phyloP scores from a whole-genome alignment of 192 early-diverging fungal genomes.

The Cladochytrium replicatum region DNA sequence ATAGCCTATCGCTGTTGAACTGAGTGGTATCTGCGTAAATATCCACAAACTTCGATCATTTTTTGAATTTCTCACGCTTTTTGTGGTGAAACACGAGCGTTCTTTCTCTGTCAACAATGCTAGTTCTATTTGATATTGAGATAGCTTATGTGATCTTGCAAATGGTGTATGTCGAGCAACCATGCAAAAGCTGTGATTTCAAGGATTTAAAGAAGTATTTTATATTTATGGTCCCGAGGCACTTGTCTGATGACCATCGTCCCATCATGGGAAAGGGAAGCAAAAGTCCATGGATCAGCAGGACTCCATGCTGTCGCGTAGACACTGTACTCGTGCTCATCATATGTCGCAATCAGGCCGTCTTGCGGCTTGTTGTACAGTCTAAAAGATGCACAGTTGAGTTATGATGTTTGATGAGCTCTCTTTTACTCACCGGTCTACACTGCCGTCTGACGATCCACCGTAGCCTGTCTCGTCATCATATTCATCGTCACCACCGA shows the following conservation, averaged over 20 bases:
- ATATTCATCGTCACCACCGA: constrained; percentile 4
- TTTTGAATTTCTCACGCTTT: no score
- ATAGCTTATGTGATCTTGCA: no score
- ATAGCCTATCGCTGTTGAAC: no score
- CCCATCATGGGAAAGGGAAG: constrained; percentile 87
- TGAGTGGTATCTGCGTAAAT: no score
- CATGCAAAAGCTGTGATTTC: background rate
- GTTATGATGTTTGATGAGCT: background rate
- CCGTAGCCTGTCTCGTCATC: constrained; percentile 14
- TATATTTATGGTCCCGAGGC: constrained; percentile 76
- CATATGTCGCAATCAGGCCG: constrained; percentile 76
- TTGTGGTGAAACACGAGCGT: no score
- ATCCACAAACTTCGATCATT: no score
- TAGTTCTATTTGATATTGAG: no score
- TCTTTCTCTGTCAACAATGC: no score
- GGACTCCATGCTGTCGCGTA: constrained; percentile 84
- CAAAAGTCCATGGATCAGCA: constrained; percentile 89
- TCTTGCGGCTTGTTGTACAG: constrained; percentile 43
- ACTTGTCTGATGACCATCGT: constrained; percentile 87
- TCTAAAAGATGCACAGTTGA: background rate
- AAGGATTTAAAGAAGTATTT: constrained; percentile 58
- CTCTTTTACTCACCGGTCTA: background rate
- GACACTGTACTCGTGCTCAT: constrained; percentile 92
- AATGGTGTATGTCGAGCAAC: background rate
- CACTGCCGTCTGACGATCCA: background rate